Percentiles rank a stretch among this genome's conserved stretches.
Conservation (phyloP, 257 asterid genomes). For the Fraxinus anomala region DNA sequence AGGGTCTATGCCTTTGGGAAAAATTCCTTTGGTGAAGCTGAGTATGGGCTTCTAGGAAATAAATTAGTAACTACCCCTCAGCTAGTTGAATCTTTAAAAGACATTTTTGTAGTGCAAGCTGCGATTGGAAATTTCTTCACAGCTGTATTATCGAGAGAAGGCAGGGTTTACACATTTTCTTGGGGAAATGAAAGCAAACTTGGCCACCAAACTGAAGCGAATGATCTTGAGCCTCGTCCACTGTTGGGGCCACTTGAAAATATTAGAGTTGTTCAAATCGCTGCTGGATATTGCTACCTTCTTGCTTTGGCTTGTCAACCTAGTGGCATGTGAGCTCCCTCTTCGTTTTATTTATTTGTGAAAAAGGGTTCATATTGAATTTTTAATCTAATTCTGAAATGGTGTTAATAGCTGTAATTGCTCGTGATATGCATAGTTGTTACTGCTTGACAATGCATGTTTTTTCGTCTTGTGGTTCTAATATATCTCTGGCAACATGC, state of each 20-base stretch:
- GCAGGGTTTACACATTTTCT: constrained; percentile 86
- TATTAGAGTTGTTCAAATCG: constrained; percentile 89
- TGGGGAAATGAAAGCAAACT: constrained; percentile 95
- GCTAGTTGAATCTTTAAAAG: constrained; percentile 85
- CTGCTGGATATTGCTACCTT: constrained; percentile 99
- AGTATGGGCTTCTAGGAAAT: constrained; percentile 74
- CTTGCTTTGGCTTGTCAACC: constrained; percentile 97
- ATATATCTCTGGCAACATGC: neutral
- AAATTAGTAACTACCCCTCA: constrained; percentile 69
- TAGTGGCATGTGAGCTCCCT: constrained; percentile 75
- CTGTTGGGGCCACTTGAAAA: constrained; percentile 82
- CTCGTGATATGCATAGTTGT: neutral
- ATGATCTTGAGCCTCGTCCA: constrained; percentile 81
- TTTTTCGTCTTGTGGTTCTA: neutral
- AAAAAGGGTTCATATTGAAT: constrained; percentile 5
- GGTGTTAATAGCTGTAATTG: neutral
- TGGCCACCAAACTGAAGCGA: constrained; percentile 84
- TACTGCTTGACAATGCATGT: neutral
- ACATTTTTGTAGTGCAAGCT: constrained; percentile 94
- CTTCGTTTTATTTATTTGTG: constrained; percentile 1
- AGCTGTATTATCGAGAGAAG: constrained; percentile 92
- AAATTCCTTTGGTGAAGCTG: constrained; percentile 86
- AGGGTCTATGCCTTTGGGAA: constrained; percentile 89
- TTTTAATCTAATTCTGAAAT: neutral
- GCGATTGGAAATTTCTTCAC: constrained; percentile 96